phyloP scores from a whole-genome alignment of 2,329 filamentous ascomycete species.

The Paecilomyces variotii region DNA sequence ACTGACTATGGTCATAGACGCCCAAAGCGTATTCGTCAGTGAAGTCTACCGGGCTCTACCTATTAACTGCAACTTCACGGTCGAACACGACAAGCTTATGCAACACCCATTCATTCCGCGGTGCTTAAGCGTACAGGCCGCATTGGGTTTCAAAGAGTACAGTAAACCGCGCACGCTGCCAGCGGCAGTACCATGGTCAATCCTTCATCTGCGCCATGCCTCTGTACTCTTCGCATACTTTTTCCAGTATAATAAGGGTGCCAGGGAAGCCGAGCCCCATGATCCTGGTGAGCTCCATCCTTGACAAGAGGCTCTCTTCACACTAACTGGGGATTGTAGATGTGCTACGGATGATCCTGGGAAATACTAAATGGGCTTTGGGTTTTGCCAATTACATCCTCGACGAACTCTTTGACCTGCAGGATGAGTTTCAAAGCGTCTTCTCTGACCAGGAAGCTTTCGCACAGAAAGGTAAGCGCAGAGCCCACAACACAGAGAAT shows the following conservation, averaged over 20 bases:
- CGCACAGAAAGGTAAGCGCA: constrained; percentile 25
- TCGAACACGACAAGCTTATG: constrained; percentile 68
- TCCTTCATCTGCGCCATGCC: constrained; percentile 65
- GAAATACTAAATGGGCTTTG: constrained; percentile 70
- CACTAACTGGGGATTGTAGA: constrained; percentile 38
- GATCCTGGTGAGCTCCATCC: constrained; percentile 48
- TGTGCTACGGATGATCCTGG: constrained; percentile 62
- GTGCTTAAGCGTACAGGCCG: constrained; percentile 69
- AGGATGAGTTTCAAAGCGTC: constrained; percentile 29
- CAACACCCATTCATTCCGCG: constrained; percentile 65
- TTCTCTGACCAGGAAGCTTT: constrained; percentile 27
- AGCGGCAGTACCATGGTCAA: constrained; percentile 66
- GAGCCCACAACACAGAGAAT: neutral
- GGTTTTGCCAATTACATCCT: constrained; percentile 54
- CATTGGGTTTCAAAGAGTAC: constrained; percentile 64
- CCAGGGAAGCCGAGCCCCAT: constrained; percentile 34
- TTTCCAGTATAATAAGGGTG: constrained; percentile 57
- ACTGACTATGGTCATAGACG: constrained; percentile 37
- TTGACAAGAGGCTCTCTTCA: neutral
- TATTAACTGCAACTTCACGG: constrained; percentile 71
- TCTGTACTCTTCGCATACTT: constrained; percentile 55
- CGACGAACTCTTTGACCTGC: constrained; percentile 43
- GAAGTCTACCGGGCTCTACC: constrained; percentile 63
- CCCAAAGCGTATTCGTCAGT: constrained; percentile 55
- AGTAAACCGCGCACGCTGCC: constrained; percentile 54